Evolutionary conservation across 371 early-diverging fungal genomes (phyloP).

Genomic region (Haplosporangium sp.): DNA sequence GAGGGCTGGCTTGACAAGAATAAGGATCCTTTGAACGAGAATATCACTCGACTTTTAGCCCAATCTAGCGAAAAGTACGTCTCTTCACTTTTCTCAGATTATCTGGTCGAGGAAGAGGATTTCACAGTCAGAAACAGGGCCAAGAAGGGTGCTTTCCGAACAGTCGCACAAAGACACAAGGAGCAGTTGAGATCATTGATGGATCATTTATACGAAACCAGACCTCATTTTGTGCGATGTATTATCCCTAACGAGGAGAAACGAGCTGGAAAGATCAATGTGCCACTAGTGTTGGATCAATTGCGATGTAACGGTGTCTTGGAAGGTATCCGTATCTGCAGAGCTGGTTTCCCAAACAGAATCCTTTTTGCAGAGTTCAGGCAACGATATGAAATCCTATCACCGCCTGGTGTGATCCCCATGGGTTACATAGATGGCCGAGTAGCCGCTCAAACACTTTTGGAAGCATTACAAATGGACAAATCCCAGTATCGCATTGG

Average conservation of each 20-base stretch:
- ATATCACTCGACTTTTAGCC: conserved; percentile 90
- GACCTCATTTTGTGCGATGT: conserved; percentile 99
- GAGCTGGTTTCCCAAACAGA: conserved; percentile 98
- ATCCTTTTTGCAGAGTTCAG: conserved; percentile 96
- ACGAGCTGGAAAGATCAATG: conserved; percentile 84
- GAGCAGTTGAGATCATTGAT: conserved; percentile 94
- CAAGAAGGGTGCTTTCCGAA: conserved; percentile 83
- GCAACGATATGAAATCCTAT: conserved; percentile 94
- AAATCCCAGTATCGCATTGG: conserved; percentile 92
- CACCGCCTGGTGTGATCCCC: conserved; percentile 84
- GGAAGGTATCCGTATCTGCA: conserved; percentile 99
- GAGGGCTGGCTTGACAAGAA: conserved; percentile 99
- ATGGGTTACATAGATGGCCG: conserved; percentile 90
- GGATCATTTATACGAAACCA: conserved; percentile 90
- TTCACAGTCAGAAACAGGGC: conserved; percentile 55
- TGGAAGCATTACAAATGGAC: conserved; percentile 82
- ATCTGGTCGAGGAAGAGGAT: conserved; percentile 68
- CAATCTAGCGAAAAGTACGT: conserved; percentile 85
- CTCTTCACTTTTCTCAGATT: conserved; percentile 87
- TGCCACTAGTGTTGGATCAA: conserved; percentile 94
- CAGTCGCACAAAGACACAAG: conserved; percentile 98
- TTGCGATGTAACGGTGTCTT: conserved; percentile 99
- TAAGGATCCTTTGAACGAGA: conserved; percentile 99
- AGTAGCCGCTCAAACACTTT: conserved; percentile 80
- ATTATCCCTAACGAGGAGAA: conserved; percentile 99